Conservation (phyloP, 768 basidiomycete genomes). For the Leccinum olivaceopallidum region DNA sequence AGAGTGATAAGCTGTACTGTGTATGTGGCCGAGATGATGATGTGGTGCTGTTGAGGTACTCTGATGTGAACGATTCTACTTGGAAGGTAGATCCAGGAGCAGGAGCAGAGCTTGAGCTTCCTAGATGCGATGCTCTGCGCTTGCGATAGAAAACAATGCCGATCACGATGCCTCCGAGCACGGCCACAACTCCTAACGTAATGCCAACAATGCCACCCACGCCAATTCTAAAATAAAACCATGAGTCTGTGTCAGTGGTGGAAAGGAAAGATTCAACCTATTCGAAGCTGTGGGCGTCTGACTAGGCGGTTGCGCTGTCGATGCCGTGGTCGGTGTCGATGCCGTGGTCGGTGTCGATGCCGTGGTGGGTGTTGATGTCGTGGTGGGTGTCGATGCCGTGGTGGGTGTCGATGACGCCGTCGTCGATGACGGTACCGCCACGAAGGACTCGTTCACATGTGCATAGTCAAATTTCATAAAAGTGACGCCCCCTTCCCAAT, state of each 20-base stretch:
- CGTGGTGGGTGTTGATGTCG: too few species aligned
- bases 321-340: not conserved
- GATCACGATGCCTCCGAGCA: not conserved
- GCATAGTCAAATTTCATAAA: too few species aligned
- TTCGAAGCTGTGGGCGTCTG: slow-evolving; percentile 3
- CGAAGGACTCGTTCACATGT: too few species aligned
- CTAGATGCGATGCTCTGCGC: not conserved
- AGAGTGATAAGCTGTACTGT: not conserved
- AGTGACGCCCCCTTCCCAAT: too few species aligned
- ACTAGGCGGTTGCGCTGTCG: not conserved
- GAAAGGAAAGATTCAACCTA: slow-evolving; percentile 9
- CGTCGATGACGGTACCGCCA: too few species aligned
- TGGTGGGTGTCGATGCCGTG: too few species aligned
- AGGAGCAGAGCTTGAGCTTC: not conserved
- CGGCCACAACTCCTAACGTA: slow-evolving; percentile 12
- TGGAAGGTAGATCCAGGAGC: not conserved
- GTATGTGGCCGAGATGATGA: not conserved
- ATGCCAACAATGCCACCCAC: slow-evolving; percentile 17
- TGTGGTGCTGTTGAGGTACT: not conserved
- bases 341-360: too few species aligned
- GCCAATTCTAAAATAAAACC: slow-evolving; percentile 8
- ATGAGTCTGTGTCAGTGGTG: not conserved
- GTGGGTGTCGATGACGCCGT: too few species aligned
- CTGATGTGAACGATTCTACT: slow-evolving; percentile 7
- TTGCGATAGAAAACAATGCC: slow-evolving; percentile 12